These are phyloP conservation scores for Ustilago trichophora DNA, from an alignment of 1,284 basidiomycete genomes.

Conservation along the genomic window DNA sequence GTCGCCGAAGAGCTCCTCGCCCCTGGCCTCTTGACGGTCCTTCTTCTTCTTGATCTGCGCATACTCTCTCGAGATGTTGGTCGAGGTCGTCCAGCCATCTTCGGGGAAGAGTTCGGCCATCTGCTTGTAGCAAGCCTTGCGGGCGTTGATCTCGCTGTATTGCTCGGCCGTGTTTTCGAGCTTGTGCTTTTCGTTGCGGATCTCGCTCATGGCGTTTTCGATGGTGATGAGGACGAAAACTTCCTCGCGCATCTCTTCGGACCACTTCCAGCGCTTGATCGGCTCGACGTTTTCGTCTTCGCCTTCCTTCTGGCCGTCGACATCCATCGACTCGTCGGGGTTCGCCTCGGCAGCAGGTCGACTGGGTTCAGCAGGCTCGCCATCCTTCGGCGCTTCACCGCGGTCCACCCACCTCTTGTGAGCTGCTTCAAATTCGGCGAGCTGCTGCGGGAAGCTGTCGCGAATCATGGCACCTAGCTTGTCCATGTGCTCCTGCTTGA, in stretches of 20 bases:
- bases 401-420: conserved; percentile 44
- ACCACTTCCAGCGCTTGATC: conserved; percentile 59
- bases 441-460: conserved; percentile 49
- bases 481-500: conserved; percentile 60
- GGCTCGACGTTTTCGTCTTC: conserved; percentile 49
- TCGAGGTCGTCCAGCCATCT: conserved; percentile 61
- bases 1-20: conserved; percentile 43
- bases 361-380: conserved; percentile 7
- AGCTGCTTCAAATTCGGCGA: conserved; percentile 54
- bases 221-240: conserved; percentile 60
- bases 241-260: conserved; percentile 61
- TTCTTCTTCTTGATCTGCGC: conserved; percentile 57
- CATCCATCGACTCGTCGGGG: conserved; percentile 25
- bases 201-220: conserved; percentile 63
- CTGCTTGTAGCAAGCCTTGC: conserved; percentile 62
- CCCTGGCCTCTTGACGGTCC: conserved; percentile 46
- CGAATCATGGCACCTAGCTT: conserved; percentile 45
- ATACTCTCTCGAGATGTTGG: conserved; percentile 57
- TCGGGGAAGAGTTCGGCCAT: conserved; percentile 58
- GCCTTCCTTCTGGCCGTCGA: conserved; percentile 22
- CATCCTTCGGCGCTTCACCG: conserved; percentile 40
- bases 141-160: conserved; percentile 61
- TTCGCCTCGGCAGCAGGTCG: not conserved
- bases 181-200: conserved; percentile 60
- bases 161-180: conserved; percentile 58